Base-by-base conservation (phyloP, 2,329 filamentous ascomycete species). In the Fusarium floridanum region DNA sequence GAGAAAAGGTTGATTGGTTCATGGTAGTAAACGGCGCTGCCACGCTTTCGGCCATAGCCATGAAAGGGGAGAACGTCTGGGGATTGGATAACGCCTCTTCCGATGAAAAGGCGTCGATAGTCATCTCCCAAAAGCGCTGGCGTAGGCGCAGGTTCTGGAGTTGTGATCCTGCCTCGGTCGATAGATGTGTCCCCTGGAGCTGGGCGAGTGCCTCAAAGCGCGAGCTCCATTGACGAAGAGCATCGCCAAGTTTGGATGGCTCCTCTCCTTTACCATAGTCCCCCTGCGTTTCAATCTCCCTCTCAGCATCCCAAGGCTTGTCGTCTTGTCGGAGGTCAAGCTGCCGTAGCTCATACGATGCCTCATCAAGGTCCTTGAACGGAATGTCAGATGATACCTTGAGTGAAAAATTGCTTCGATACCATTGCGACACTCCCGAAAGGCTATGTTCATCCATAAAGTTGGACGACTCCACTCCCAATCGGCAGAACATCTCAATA, bases 381-480 rank as follows among this genome's bases (percentile, higher is more conserved):
- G 20, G 55, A 22, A 36, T 20, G 4, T 17, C 6, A 11, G 32
- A 24, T 24, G 32, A 17, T 8, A 11, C 20, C 6, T 17, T 37
- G 8, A 8, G 32, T 24, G 8, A 3, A 37, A 9, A 22, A 17
- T 37, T 57, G 32, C 17, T 16, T 6, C 14, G 24, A 29, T 37
- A 57, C 55, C 55, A 57, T 57, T 57, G n/a, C 16, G 32, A 57
- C 14, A 57, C 20, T 16, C 55, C 55, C 22, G 20, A 37, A 22
- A 57, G 55, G 34, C 55, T 14, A 37, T 37, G 55, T 22, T 57
- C 34, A 57, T 57, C 32, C 55, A 57, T 57, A 17, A 57, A 57
- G 14, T 34, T 37, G 11, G 55, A 57, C 12, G 55, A 57, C 32
- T 57, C 55, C 20, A 57, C 55, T n/a, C 55, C 55, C n/a, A 57